Percentiles rank a stretch among this genome's conserved stretches.
Conservation (phyloP, 306 rosid species). For the Vicia sativa region DNA sequence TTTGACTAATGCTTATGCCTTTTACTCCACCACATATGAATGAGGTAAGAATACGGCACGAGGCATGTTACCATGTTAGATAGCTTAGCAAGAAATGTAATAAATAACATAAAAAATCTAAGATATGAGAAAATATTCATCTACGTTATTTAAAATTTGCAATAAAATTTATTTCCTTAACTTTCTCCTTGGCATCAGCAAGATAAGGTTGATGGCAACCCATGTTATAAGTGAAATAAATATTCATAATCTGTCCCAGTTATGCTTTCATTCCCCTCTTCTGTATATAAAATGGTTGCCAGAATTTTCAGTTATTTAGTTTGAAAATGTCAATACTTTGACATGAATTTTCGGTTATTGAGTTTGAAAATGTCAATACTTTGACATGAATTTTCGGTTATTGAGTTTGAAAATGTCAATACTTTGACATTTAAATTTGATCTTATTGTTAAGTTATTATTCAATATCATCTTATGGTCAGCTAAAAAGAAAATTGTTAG, state of each 20-base stretch:
- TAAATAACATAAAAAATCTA: slow-evolving; percentile 10
- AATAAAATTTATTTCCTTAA: slow-evolving; percentile 17
- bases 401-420: slow-evolving; percentile 25
- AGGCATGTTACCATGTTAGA: slow-evolving; percentile 30
- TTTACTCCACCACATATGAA: no score
- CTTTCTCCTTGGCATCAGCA: slow-evolving; percentile 35
- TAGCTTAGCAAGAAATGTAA: slow-evolving; percentile 32
- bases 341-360: background rate
- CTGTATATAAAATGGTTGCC: background rate
- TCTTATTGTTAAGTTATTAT: background rate
- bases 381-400: background rate
- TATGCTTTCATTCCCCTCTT: slow-evolving; percentile 6
- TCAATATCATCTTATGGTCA: background rate
- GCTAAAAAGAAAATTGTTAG: background rate
- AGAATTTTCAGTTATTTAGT: background rate
- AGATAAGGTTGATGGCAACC: slow-evolving; percentile 32
- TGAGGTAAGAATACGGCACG: slow-evolving; percentile 10
- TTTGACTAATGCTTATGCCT: slow-evolving; percentile 28
- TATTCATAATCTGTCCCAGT: background rate
- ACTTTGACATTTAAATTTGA: slow-evolving; percentile 10
- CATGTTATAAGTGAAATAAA: slow-evolving; percentile 7
- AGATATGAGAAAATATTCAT: slow-evolving; percentile 12
- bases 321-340: slow-evolving; percentile 30
- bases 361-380: slow-evolving; percentile 27
- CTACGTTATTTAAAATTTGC: slow-evolving; percentile 12